Base-by-base conservation (phyloP, 2,329 filamentous ascomycete species). In the Botrytis byssoidea region DNA sequence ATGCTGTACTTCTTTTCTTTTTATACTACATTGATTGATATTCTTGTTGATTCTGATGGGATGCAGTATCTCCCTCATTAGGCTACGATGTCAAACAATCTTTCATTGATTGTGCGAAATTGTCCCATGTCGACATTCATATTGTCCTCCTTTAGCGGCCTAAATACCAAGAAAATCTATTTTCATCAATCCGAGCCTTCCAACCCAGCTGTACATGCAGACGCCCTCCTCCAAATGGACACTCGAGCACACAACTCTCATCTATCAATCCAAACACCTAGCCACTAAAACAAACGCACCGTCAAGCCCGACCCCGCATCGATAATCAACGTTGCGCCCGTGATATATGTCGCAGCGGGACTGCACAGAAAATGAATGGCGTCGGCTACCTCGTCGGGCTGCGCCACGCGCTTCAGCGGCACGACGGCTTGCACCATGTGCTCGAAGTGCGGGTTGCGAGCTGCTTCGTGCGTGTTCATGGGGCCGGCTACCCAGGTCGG, bases 331-430 rank as follows among this genome's bases (percentile, higher is more conserved):
- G 74, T 69, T 68, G 79, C 75, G 0, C 78, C 79, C 0, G 76
- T 78, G 65, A 80, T 73, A 75, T 77, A 79, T 7, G 68, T 75
- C 2, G 70, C 46, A 25, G 63, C 74, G 14, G 73, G 74, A n/a
- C 77, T 73, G 25, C 68, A 69, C 72, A 86, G 76, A 66, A 84
- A 86, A 0, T 79, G 80, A 40, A 86, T 83, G 0, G 81, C 81
- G 66, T 83, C 81, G 0, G 86, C 85, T 72, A 87, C 82, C 75
- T 88, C 86, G 61, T 86, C 84, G 0, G 85, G 83, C 6, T 42
- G 22, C 16, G 71, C 71, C 37, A 73, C 68, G 14, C 71, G 32
- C 37, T 65, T 57, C 22, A 68, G 42, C 9, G 64, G 71, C n/a
- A 69, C 63, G 40, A 37, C 71, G 37, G 48, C 48, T 16, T 68